Evolutionary conservation across 805 yeast genomes (phyloP), one percentile per base, ranked within the genome.

Genomic region (Lachancea quebecensis): DNA sequence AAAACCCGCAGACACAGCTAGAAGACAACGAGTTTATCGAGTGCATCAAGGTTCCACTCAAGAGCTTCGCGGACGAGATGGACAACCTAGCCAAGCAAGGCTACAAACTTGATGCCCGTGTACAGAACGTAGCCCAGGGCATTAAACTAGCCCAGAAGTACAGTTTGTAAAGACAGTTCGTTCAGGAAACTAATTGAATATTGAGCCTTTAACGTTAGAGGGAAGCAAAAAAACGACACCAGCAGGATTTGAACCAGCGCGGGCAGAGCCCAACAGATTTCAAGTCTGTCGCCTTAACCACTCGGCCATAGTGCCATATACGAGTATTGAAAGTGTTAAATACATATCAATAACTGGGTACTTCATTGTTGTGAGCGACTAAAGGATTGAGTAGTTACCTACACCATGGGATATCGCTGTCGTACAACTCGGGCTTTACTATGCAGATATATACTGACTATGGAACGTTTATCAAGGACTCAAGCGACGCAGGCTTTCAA

Each of bases 1-100:
- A 65, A 48, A 69, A 80, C 49, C 97, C 96, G 1, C 59, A 69
- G 46, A 78, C 95, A 2, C 73, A 84, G 50, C 70, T 93, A 50
- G 97, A 93, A 66, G 96, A 88, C 6, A 84, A 81, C 49, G 99
- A 91, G 68, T 91, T 85, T 61, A 93, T 91, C 42, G 97, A 89
- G 56, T 81, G 87, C n/a, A 85, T 91, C 60, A 71, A 79, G 1
- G 78, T 84, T 36, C 88, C 90, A 11, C 64, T 89, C 52, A 64
- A 67, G 12, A 63, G 71, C 14, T 73, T 91, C 38, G 78, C 82
- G 6, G 73, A 71, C 21, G 74, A 70, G 25, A 61, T 91, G 60
- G 66, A 65, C 8, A 60, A 69, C 27, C 64, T 89, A 15, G 75
- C 70, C 21, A 54, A 63, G 1, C 74, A 85, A 62, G 96, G 96